phyloP scores from a whole-genome alignment of 371 early-diverging fungal genomes.

The Conidiobolus incongruus region DNA sequence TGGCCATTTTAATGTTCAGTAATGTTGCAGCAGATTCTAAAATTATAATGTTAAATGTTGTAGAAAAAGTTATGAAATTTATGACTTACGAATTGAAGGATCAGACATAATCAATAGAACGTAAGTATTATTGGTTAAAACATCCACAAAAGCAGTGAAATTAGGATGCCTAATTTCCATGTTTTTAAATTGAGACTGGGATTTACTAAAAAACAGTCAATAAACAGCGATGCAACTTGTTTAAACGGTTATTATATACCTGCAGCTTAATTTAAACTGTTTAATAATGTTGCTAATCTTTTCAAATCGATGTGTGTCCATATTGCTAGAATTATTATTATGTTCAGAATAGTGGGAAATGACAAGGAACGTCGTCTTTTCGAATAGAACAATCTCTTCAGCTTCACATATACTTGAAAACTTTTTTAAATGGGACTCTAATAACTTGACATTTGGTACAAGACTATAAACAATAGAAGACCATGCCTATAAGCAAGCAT shows the following conservation, averaged over 20 bases:
- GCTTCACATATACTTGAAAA: slow-evolving; percentile 74
- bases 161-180: slow-evolving; percentile 66
- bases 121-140: slow-evolving; percentile 82
- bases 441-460: slow-evolving; percentile 68
- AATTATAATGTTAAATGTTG: background rate
- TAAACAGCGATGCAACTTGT: too few species aligned
- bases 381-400: slow-evolving; percentile 84
- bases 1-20: slow-evolving; percentile 62
- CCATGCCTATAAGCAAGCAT: slow-evolving; percentile 87
- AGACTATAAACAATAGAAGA: slow-evolving; percentile 83
- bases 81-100: slow-evolving; percentile 65
- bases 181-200: slow-evolving; percentile 66
- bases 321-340: slow-evolving; percentile 1
- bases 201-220: slow-evolving; percentile 29
- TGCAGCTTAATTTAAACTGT: slow-evolving; percentile 71
- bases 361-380: slow-evolving; percentile 80
- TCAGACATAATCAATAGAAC: slow-evolving; percentile 83
- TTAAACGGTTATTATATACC: too few species aligned
- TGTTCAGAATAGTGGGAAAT: slow-evolving; percentile 51
- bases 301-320: slow-evolving; percentile 65
- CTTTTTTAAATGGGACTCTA: slow-evolving; percentile 51
- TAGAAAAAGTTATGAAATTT: background rate
- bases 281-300: slow-evolving; percentile 87
- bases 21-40: slow-evolving; percentile 62
- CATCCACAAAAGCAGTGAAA: slow-evolving; percentile 77